phyloP scores from a whole-genome alignment of 2,329 filamentous ascomycete genomes.

The Colletotrichum sp. region DNA sequence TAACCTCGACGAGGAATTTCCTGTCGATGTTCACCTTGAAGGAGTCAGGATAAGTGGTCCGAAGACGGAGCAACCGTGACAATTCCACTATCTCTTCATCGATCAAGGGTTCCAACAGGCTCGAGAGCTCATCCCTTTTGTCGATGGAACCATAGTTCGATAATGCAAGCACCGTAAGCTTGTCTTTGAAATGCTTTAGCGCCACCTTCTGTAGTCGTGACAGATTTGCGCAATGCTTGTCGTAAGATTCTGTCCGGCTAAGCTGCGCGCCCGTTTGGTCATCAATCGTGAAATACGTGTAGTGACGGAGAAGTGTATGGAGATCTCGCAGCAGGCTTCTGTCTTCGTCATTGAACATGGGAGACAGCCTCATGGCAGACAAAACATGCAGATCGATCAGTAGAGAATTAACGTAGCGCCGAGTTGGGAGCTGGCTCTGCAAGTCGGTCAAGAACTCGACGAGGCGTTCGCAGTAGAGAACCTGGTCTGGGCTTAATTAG shows the following conservation, averaged over 20 bases:
- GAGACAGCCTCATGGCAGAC: conserved; percentile 78
- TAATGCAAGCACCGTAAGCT: conserved; percentile 87
- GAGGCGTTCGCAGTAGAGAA: conserved; percentile 91
- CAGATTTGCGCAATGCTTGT: conserved; percentile 77
- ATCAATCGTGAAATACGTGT: conserved; percentile 86
- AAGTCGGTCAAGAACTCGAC: conserved; percentile 89
- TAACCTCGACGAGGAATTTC: conserved; percentile 70
- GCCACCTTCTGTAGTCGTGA: conserved; percentile 80
- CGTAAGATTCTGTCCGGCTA: conserved; percentile 74
- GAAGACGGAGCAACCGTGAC: conserved; percentile 74
- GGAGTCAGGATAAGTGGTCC: conserved; percentile 80
- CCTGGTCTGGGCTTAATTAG: conserved; percentile 56
- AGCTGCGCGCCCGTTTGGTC: conserved; percentile 86
- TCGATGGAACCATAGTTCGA: conserved; percentile 93
- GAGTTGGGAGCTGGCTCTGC: conserved; percentile 90
- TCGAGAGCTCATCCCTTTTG: conserved; percentile 77
- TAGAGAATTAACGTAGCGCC: conserved; percentile 90
- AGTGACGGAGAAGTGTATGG: conserved; percentile 81
- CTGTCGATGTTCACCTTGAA: conserved; percentile 69
- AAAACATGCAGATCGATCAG: conserved; percentile 86
- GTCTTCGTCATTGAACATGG: conserved; percentile 75
- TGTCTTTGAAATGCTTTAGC: conserved; percentile 84
- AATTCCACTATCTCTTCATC: conserved; percentile 78
- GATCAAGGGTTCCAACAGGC: conserved; percentile 73
- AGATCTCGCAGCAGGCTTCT: conserved; percentile 84